These are phyloP conservation scores for Fragaria iinumae DNA, from an alignment of 306 rosid species.

Conservation along the genomic window DNA sequence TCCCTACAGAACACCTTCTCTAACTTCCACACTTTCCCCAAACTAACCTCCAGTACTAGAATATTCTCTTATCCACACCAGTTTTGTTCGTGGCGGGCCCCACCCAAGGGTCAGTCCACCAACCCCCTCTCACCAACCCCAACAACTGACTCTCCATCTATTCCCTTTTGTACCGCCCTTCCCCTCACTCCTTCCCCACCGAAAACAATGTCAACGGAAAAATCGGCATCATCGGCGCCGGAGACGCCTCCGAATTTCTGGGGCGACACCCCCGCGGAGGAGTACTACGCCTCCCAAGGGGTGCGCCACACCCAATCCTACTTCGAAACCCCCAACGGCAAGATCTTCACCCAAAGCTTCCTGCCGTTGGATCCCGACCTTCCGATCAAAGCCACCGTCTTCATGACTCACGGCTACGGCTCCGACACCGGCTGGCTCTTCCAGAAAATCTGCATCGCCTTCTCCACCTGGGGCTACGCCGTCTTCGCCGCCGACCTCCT, in stretches of 20 bases:
- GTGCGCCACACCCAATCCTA: slow-evolving; percentile 66
- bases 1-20: too few species aligned
- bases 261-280: slow-evolving; percentile 79
- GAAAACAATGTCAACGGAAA: slow-evolving; percentile 28
- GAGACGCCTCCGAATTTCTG: slow-evolving; percentile 66
- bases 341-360: slow-evolving; percentile 75
- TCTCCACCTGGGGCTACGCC: slow-evolving; percentile 89
- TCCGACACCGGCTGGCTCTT: slow-evolving; percentile 98
- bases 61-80: too few species aligned
- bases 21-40: too few species aligned
- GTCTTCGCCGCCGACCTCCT: slow-evolving; percentile 91
- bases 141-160: neutral
- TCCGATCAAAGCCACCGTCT: slow-evolving; percentile 62
- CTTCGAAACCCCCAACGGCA: slow-evolving; percentile 68
- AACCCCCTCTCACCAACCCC: too few species aligned
- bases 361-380: slow-evolving; percentile 45
- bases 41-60: too few species aligned
- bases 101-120: too few species aligned
- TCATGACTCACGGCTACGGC: slow-evolving; percentile 93
- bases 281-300: slow-evolving; percentile 82
- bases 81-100: too few species aligned
- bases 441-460: slow-evolving; percentile 81
- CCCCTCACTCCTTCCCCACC: neutral
- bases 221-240: slow-evolving; percentile 5
- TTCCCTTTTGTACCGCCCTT: neutral